A percentile compares a stretch with the other conserved stretches of the same genome.
phyloP scores from a whole-genome alignment of 1,284 basidiomycete species.

The Pseudozyma sp. region DNA sequence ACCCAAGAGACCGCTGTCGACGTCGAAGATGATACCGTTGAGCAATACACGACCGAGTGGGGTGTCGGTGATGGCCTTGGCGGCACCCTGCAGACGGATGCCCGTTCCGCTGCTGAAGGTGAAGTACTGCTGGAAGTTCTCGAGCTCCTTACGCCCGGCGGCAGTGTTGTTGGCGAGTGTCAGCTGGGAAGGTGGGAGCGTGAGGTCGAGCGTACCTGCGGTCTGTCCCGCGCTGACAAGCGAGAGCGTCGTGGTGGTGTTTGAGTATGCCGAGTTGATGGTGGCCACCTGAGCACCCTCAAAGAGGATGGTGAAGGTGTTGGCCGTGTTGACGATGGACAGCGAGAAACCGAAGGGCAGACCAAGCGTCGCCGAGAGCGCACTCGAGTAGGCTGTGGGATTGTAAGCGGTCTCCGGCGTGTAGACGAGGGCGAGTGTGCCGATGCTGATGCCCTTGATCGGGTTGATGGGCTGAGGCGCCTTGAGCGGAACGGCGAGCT shows the following conservation, averaged over 20 bases:
- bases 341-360: conserved; percentile 82
- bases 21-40: conserved; percentile 81
- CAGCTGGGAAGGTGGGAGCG: conserved; percentile 75
- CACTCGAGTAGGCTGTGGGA: conserved; percentile 75
- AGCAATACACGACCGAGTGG: conserved; percentile 78
- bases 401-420: conserved; percentile 74
- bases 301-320: conserved; percentile 75
- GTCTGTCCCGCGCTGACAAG: conserved; percentile 73
- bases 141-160: conserved; percentile 65
- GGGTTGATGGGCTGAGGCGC: conserved; percentile 75
- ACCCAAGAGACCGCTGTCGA: conserved; percentile 77
- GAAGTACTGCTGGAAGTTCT: conserved; percentile 67
- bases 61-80: conserved; percentile 76
- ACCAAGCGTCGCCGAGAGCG: conserved; percentile 75
- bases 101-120: conserved; percentile 72
- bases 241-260: conserved; percentile 42
- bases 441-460: conserved; percentile 78
- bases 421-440: conserved; percentile 76
- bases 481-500: conserved; percentile 76
- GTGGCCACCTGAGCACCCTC: conserved; percentile 74
- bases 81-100: conserved; percentile 77
- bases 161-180: conserved; percentile 73
- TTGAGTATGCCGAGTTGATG: conserved; percentile 54
- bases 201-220: conserved; percentile 77
- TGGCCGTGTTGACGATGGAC: conserved; percentile 77